Evolutionary conservation across 306 rosid genomes (phyloP), one percentile per base, ranked within the genome.

Genomic region (Trifolium fragiferum): DNA sequence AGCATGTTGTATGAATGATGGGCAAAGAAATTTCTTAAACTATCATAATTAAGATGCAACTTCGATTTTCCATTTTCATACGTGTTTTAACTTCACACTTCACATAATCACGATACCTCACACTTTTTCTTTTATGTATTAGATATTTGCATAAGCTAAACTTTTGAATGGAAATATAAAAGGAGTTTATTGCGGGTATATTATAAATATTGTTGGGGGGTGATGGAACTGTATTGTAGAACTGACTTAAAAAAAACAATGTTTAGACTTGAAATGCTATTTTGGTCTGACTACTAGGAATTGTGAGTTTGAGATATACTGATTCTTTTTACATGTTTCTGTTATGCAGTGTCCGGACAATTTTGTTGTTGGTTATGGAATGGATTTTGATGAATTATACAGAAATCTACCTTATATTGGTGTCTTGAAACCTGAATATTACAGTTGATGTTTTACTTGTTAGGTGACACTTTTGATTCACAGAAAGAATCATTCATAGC

Each of bases 341-440:
- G 32, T 50, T 55, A 67, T 80, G 87, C 98, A 93, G 98, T 91
- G 97, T 61, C 93, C 96, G 63, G 88, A 94, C 76, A 68, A 68
- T 55, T 94, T 94, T 81, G 95, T 94, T 8, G 98, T 94, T 72
- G 98, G 98, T 16, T 94, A 91, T 35, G 97, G 98, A 43, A 74
- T 94, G 96, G 98, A 94, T 82, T 90, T 72, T 60, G 95, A 90
- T 0, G 97, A 94, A 77, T 13, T 76, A 4, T 94, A 91, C 66
- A 87, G 98, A 84, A 91, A 91, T 83, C 81, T 94, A 80, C 96
- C 98, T 18, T 90, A 89, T 79, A 59, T 94, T 58, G 98, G 98
- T 32, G 90, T 94, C 62, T 73, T 94, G 91, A 94, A 90, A 87
- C 89, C 93, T 11, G 89, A 94, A 77, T 81, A 19, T 72, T 91